These are phyloP conservation scores for Chlorencoelia australis DNA, from an alignment of 2,329 filamentous ascomycete genomes.

Conservation along the genomic window DNA sequence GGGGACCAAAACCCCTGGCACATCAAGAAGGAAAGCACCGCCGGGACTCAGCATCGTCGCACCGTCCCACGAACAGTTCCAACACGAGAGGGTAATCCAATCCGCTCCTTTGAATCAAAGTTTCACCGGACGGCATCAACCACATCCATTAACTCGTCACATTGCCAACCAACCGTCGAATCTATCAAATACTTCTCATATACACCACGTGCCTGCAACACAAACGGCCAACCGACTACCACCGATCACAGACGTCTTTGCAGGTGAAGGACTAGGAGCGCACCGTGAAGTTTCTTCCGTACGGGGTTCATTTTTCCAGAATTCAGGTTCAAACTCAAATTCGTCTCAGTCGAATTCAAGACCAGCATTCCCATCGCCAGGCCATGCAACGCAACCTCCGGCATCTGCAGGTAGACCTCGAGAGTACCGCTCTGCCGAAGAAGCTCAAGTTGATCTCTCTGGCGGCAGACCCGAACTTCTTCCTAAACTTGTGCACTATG, in stretches of 20 bases:
- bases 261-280: constrained; percentile 58
- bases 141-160: constrained; percentile 66
- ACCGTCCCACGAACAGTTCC: constrained; percentile 83
- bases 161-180: constrained; percentile 74
- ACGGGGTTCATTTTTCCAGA: constrained; percentile 16
- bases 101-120: constrained; percentile 91
- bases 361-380: constrained; percentile 66
- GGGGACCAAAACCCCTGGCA: constrained; percentile 58
- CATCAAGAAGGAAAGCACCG: constrained; percentile 69
- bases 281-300: constrained; percentile 38
- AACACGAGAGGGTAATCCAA: constrained; percentile 90
- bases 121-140: constrained; percentile 82
- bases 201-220: constrained; percentile 78
- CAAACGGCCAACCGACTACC: constrained; percentile 89
- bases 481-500: constrained; percentile 91
- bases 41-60: constrained; percentile 91
- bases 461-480: constrained; percentile 88
- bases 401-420: constrained; percentile 53
- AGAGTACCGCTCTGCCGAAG: constrained; percentile 92
- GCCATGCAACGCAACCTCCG: constrained; percentile 38
- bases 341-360: constrained; percentile 53
- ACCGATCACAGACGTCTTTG: constrained; percentile 90
- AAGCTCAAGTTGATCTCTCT: constrained; percentile 81
- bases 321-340: constrained; percentile 35
- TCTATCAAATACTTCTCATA: constrained; percentile 75